A percentile compares a stretch with the other conserved stretches of the same genome.
Conservation (phyloP, 257 asterid genomes). For the Henckelia pumila region DNA sequence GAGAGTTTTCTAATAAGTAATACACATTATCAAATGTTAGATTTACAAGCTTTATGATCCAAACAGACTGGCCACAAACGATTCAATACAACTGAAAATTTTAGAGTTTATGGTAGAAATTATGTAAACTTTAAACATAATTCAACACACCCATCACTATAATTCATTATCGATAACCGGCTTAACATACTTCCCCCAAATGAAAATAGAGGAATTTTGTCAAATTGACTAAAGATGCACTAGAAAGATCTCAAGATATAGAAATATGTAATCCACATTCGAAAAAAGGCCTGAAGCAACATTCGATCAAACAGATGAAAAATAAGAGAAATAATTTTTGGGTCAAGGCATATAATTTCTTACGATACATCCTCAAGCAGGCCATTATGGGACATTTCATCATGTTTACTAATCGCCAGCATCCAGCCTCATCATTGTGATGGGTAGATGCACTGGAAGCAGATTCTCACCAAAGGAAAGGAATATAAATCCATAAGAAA, state of each 20-base stretch:
- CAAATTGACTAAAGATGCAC: not conserved
- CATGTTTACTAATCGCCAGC: not conserved
- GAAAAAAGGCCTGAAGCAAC: too few species aligned
- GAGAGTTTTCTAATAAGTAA: not conserved
- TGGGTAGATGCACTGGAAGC: not conserved
- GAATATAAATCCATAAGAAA: not conserved
- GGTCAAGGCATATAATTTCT: too few species aligned
- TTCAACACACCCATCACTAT: not conserved
- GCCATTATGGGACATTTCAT: not conserved
- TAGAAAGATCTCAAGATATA: not conserved
- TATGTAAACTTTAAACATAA: not conserved
- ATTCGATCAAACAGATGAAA: too few species aligned
- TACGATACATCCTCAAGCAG: too few species aligned
- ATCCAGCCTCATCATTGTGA: not conserved
- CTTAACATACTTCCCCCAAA: not conserved
- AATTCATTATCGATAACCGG: not conserved
- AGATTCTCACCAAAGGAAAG: too few species aligned
- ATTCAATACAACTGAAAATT: not conserved
- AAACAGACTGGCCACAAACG: not conserved
- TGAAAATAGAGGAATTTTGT: not conserved
- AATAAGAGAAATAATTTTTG: too few species aligned
- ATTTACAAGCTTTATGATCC: not conserved
- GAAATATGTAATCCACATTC: too few species aligned
- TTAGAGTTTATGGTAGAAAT: not conserved
- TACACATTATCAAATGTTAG: not conserved